Evolutionary conservation across 495 filamentous ascomycete genomes (phyloP).

Genomic region (Podospora comata): DNA sequence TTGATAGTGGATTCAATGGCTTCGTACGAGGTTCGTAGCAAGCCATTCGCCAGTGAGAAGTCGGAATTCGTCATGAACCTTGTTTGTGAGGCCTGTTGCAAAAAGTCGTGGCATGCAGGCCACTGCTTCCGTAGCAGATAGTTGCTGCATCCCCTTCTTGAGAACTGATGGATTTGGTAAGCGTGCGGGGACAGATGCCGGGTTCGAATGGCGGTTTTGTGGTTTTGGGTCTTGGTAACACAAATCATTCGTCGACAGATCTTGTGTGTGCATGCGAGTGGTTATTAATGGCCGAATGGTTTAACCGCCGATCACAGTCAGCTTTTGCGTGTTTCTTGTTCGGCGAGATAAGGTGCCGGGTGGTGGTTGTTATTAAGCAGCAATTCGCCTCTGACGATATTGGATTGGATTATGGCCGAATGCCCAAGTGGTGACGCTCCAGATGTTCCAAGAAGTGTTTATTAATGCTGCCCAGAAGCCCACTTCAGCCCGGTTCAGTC

Average conservation of each 20-base stretch:
- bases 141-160: neutral
- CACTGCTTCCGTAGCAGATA: neutral
- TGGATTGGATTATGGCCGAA: no score
- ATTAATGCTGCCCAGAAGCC: no score
- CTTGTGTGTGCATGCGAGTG: neutral
- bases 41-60: neutral
- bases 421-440: no score
- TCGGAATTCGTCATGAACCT: neutral
- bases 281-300: neutral
- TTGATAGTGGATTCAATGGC: neutral
- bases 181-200: neutral
- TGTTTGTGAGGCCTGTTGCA: neutral
- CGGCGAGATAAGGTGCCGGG: neutral
- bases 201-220: neutral
- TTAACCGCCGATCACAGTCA: neutral
- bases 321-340: neutral
- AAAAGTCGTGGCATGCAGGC: neutral
- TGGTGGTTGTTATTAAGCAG: neutral
- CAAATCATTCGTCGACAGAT: neutral
- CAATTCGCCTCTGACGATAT: neutral
- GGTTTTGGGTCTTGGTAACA: neutral
- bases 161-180: neutral
- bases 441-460: no score
- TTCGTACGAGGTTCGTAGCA: no score
- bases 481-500: no score